Evolutionary conservation across 345 rosid genomes (phyloP), one percentile per base, ranked within the genome.

Genomic region (Aethionema arabicum): DNA sequence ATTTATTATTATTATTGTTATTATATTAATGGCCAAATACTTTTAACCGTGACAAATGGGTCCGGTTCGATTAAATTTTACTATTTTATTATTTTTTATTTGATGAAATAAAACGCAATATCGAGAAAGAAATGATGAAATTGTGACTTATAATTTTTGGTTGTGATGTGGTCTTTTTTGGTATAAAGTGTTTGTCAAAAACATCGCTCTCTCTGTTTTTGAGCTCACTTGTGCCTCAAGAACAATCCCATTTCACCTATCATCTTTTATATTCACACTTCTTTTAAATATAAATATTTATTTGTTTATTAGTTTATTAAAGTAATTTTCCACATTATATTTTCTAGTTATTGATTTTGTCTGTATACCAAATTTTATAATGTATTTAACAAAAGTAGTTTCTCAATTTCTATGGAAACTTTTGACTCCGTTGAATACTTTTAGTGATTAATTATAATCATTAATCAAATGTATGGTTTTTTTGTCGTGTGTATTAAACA

Each of bases 231-330:
- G 32, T 59, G 51, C 27, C 77, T 74, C 66, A 74, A 51, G 77
- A 76, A 83, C 85, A 90, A 71, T 79, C 79, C 80, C 80, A 72
- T 68, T 77, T 74, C 67, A 83, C 88, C 87, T 75, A 78, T 80
- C 84, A 59, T 56, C 65, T 67, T 73, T 78, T 68, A 72, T 56
- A 72, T 44, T 66, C 71, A 80, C 85, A 79, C 90, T 81, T 84
- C 68, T 64, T 56, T 15, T 61, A 32, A 35, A 7, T 40, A 0
- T 52, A 32, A 35, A 35, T 68, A 11, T 11, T 8, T 40, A 40
- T 40, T 8, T 6, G 9, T 40, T 8, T 40, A 9, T 40, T 3
- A 8, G 11, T 40, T 37, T 37, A 6, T 36, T 37, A 11, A 43
- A 49, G 56, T 29, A 49, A n/a, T 31, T 46, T 53, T 10, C 32